phyloP scores from a whole-genome alignment of 2,329 filamentous ascomycete species.

The Aspergillus oerlinghausenensis region DNA sequence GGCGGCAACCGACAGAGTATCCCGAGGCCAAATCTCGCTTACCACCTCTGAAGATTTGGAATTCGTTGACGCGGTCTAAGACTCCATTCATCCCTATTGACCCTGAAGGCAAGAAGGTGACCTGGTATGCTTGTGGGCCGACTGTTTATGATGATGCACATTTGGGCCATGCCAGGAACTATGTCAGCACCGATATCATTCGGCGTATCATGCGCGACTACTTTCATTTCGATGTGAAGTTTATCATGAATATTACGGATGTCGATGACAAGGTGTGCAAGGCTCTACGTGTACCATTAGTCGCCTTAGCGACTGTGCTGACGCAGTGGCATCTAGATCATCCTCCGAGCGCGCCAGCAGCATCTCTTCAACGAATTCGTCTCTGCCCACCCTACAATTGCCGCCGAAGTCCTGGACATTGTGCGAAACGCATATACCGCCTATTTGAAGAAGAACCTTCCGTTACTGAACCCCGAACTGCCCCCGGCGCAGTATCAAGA shows the following conservation, averaged over 20 bases:
- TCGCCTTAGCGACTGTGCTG: conserved; percentile 4
- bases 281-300: not conserved
- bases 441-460: conserved; percentile 65
- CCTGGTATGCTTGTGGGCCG: conserved; percentile 87
- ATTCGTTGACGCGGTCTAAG: conserved; percentile 71
- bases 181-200: conserved; percentile 85
- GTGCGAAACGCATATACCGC: conserved; percentile 50
- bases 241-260: conserved; percentile 92
- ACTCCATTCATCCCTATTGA: conserved; percentile 71
- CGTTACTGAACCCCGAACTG: conserved; percentile 44
- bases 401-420: conserved; percentile 45
- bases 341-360: conserved; percentile 66
- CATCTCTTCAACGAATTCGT: conserved; percentile 70
- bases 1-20: conserved; percentile 36
- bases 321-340: conserved; percentile 46
- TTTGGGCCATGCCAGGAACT: conserved; percentile 80
- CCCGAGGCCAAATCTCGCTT: conserved; percentile 31
- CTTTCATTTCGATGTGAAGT: conserved; percentile 76
- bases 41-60: conserved; percentile 69
- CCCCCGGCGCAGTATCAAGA: conserved; percentile 45
- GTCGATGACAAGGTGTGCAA: conserved; percentile 64
- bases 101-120: conserved; percentile 61
- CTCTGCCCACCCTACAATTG: conserved; percentile 41
- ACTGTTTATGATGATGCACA: conserved; percentile 81
- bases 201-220: conserved; percentile 77